A percentile compares a stretch with the other conserved stretches of the same genome.
Conservation (phyloP, 352 stramenopile genomes). For the Pythium chondricola region DNA sequence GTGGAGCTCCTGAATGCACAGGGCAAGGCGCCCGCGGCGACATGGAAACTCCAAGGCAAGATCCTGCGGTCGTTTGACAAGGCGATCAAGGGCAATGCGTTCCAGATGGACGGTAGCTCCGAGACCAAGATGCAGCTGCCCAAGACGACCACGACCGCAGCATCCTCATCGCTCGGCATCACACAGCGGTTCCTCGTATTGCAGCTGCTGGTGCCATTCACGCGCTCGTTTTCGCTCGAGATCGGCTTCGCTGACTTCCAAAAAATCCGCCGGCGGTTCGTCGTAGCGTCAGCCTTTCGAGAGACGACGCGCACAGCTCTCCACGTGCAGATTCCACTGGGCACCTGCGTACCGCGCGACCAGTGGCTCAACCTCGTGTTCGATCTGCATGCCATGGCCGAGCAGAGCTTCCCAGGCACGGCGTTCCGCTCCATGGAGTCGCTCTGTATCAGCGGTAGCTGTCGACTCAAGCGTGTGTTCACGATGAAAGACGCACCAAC, state of each 20-base stretch:
- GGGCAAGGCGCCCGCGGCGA: constrained; percentile 55
- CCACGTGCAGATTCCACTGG: constrained; percentile 67
- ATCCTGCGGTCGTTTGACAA: constrained; percentile 81
- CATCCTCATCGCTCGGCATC: constrained; percentile 36
- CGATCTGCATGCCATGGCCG: constrained; percentile 58
- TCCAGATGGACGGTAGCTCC: constrained; percentile 62
- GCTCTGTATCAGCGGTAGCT: constrained; percentile 64
- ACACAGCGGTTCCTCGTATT: constrained; percentile 74
- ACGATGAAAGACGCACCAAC: constrained; percentile 78
- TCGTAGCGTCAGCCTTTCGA: constrained; percentile 75
- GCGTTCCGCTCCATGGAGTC: constrained; percentile 75
- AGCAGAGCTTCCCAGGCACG: constrained; percentile 42
- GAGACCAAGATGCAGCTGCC: constrained; percentile 82
- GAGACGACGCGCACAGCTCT: constrained; percentile 46
- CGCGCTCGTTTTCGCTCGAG: constrained; percentile 65
- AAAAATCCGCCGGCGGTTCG: constrained; percentile 62
- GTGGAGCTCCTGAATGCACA: constrained; percentile 79
- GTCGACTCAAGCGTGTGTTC: constrained; percentile 75
- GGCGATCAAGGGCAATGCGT: constrained; percentile 65
- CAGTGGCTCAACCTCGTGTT: constrained; percentile 77
- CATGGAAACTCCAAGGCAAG: constrained; percentile 74
- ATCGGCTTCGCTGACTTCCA: constrained; percentile 75
- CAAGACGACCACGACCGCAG: constrained; percentile 29
- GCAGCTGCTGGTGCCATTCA: constrained; percentile 56
- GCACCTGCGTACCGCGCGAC: constrained; percentile 38